Conservation (phyloP, 2,329 filamentous ascomycete genomes). For the Fusarium bulbicola region DNA sequence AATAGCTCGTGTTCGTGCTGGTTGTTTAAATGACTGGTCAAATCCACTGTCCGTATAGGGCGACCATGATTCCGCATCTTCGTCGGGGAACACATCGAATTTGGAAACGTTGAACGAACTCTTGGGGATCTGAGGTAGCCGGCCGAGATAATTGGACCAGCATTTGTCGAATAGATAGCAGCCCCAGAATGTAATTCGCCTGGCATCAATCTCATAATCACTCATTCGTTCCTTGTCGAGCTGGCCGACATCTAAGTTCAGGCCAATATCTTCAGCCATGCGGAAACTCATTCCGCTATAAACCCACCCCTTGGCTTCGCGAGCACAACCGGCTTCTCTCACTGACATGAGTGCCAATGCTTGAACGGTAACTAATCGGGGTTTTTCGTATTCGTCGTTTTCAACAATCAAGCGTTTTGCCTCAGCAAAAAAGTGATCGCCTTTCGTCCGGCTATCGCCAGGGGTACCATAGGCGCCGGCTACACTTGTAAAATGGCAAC, state of each 20-base stretch:
- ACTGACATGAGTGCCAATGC: conserved; percentile 96
- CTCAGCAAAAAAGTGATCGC: conserved; percentile 95
- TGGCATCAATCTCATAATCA: conserved; percentile 87
- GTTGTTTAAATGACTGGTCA: conserved; percentile 76
- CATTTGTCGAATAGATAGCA: conserved; percentile 99
- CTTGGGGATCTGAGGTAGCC: conserved; percentile 84
- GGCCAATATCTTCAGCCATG: conserved; percentile 93
- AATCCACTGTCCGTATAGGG: conserved; percentile 88
- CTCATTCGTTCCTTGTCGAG: conserved; percentile 70
- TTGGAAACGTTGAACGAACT: conserved; percentile 85
- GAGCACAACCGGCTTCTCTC: conserved; percentile 90
- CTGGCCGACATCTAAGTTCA: conserved; percentile 83
- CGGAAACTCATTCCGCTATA: conserved; percentile 98
- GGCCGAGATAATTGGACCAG: conserved; percentile 96
- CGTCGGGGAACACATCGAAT: conserved; percentile 88
- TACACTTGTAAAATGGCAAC: conserved; percentile 89
- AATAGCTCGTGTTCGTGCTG: conserved; percentile 82
- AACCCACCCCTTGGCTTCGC: conserved; percentile 96
- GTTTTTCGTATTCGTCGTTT: conserved; percentile 92
- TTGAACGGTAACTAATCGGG: conserved; percentile 88
- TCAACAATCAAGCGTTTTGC: conserved; percentile 90
- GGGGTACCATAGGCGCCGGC: conserved; percentile 75
- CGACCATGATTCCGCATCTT: conserved; percentile 87
- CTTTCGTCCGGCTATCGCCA: conserved; percentile 83
- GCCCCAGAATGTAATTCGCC: conserved; percentile 95